Base-by-base conservation (phyloP, 805 yeast species). In the Saccharomycopsis babjevae region DNA sequence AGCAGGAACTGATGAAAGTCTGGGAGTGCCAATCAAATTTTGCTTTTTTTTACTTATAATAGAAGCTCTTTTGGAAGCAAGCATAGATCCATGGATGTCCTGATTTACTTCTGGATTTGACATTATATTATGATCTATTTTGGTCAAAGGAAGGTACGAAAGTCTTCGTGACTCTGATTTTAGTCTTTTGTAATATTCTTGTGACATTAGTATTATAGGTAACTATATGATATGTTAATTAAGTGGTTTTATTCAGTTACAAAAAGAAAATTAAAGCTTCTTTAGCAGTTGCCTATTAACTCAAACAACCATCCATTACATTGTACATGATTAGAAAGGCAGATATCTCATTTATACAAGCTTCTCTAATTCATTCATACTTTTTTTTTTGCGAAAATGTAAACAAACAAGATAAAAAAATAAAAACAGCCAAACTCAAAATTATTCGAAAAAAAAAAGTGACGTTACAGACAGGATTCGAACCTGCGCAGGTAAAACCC, bases 401-500 rank as follows among this genome's bases (percentile, higher is more conserved):
- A 42, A 42, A 42, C 13, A 22, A 42, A 18, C 25, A 42, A 42
- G 40, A n/a, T 5, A 46, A 46, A 22, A 25, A 46, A 8, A 46
- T 4, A 16, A 43, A 40, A 40, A 40, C 22, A 5, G 46, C 22
- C 10, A 20, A 46, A 22, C 7, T 25, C 8, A 4, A 46, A 46
- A 8, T 20, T 6, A 20, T 22, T 20, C 16, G 5, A 22, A 46
- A 11, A 11, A 22, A 46, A 46, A 22, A 22, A 46, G 5, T 46
- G 1, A 50, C 80, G 81, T 76, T 74, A 77, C 80, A 76, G 80
- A 77, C 81, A 77, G 79, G 81, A 77, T 77, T 77, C 81, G 81
- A 77, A 77, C 81, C 79, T 77, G 81, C 81, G 81, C 85, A 83
- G 86, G 89, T 83, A 85, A 79, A 85, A 83, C 89, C 86, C 89